Base-by-base conservation (phyloP, 2,329 filamentous ascomycete genomes). In the Lomentospora prolificans region DNA sequence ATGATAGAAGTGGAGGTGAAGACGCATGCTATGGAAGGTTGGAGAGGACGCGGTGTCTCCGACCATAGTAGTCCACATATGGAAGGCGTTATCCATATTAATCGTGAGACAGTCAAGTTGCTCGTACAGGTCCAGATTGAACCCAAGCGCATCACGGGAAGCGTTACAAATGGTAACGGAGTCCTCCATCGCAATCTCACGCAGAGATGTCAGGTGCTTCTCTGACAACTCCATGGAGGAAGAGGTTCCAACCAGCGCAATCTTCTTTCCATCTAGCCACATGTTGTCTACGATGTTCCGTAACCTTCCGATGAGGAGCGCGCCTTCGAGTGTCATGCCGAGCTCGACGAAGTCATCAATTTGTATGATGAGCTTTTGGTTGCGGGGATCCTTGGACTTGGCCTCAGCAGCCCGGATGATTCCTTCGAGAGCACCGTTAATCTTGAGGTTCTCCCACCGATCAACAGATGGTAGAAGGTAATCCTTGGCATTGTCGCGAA, bases 261-360 rank as follows among this genome's bases (percentile, higher is more conserved):
- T 79, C 58, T 80, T 81, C 61, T 84, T 79, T 3, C 90, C 90
- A 39, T 81, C 77, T 55, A 79, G 77, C 75, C 91, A 87, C 57
- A 85, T 78, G 58, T 81, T 79, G 62, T 91, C 85, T 25, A 95
- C 81, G 5, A 87, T 75, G 51, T 81, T 78, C 55, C 88, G 83
- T 10, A 99, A 72, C 57, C 85, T 82, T 41, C 76, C 73, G 6
- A 96, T 71, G 30, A 97, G 79, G 22, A 80, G 77, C 2, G 80
- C 76, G 9, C 90, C 89, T 57, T 89, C 83, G 4, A 79, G 68
- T 1, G 87, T 85, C 64, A 80, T 79, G 62, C 79, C 82, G 7
- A 99, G 75, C 60, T 95, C 89, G 55, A 87, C 83, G 64, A 90
- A 87, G 66, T 97, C 89, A 65, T 87, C 82, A 10, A 96, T 72